Percentiles rank a stretch among this genome's conserved stretches.
Evolutionary conservation across 257 asterid species (phyloP).

Genomic region (Lycium ferocissimum): DNA sequence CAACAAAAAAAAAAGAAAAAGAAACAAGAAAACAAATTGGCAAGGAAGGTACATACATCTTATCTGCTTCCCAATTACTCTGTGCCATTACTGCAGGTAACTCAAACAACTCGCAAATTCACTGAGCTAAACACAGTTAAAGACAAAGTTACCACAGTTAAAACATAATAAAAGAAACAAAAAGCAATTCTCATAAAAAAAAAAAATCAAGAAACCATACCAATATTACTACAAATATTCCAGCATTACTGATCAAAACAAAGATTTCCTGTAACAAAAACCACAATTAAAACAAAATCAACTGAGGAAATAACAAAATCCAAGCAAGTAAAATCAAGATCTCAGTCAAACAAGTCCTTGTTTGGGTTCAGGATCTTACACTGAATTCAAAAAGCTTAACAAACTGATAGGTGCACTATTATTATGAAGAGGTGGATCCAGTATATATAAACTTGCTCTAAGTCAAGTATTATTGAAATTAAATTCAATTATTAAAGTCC

Average conservation of each 20-base stretch:
- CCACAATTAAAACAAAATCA: not conserved
- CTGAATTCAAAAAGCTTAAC: too few relatives aligned
- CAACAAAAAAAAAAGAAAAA: not conserved
- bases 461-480: not conserved
- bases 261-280: not conserved
- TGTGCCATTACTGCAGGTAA: slow-evolving; percentile 70
- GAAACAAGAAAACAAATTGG: not conserved
- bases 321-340: not conserved
- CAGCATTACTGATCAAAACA: slow-evolving; percentile 3
- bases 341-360: not conserved
- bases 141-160: not conserved
- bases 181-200: not conserved
- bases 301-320: not conserved
- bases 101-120: not conserved
- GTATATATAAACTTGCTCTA: too few relatives aligned
- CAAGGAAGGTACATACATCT: slow-evolving; percentile 60
- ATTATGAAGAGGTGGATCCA: too few relatives aligned
- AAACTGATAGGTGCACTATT: too few relatives aligned
- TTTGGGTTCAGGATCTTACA: too few relatives aligned
- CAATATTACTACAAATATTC: not conserved
- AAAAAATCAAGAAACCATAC: not conserved
- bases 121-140: not conserved
- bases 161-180: not conserved
- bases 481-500: too few relatives aligned
- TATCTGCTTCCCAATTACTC: slow-evolving; percentile 99